These are phyloP conservation scores for Zasmidium angulare DNA, from an alignment of 2,329 filamentous ascomycete genomes.

Conservation along the genomic window DNA sequence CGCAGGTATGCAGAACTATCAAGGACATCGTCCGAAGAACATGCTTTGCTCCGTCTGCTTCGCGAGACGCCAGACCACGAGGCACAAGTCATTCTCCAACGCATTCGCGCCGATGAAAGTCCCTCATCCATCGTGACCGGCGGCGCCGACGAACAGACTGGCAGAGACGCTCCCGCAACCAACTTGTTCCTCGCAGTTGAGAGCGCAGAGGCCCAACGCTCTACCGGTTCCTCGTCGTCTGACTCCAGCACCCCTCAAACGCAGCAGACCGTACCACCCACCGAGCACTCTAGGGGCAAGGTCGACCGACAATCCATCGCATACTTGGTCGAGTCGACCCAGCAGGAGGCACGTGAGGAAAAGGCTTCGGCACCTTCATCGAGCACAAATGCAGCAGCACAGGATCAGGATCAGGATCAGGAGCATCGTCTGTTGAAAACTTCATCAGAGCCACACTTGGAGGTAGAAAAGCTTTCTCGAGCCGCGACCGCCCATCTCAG, in stretches of 20 bases:
- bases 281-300: too few relatives aligned
- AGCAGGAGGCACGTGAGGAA: too few relatives aligned
- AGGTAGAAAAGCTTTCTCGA: too few relatives aligned
- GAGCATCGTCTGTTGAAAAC: too few relatives aligned
- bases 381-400: too few relatives aligned
- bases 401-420: too few relatives aligned
- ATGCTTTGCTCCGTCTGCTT: conserved; percentile 8
- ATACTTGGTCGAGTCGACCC: neutral
- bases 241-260: too few relatives aligned
- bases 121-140: conserved; percentile 4
- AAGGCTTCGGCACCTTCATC: too few relatives aligned
- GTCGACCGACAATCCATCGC: conserved; percentile 2
- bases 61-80: conserved; percentile 3
- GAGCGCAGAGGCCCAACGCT: neutral
- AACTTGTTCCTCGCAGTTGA: conserved; percentile 5
- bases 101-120: conserved; percentile 9
- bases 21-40: conserved; percentile 3
- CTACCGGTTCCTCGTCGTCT: too few relatives aligned
- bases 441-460: too few relatives aligned
- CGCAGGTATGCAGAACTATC: conserved; percentile 9
- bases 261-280: too few relatives aligned
- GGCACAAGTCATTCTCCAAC: conserved; percentile 8
- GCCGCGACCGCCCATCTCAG: too few relatives aligned
- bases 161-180: neutral
- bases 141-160: neutral